Percentiles rank a stretch among this genome's conserved stretches.
Conservation (phyloP, 768 basidiomycete genomes). For the Lanmaoa pseudosensibilis region DNA sequence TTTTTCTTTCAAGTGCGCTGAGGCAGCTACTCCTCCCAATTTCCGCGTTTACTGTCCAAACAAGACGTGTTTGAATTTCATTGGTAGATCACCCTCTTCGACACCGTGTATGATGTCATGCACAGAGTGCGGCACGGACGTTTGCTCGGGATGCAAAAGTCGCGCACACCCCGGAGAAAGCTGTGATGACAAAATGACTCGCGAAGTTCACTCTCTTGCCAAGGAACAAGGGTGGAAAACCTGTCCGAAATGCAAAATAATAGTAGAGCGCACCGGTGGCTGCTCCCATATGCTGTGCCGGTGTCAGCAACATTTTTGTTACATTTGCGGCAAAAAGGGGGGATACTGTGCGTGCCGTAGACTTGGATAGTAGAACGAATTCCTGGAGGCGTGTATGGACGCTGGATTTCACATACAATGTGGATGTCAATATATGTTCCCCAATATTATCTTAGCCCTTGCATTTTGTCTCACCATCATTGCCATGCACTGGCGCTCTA, state of each 20-base stretch:
- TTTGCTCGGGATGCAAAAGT: constrained; percentile 53
- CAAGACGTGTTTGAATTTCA: constrained; percentile 50
- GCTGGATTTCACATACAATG: not conserved
- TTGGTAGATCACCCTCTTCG: constrained; percentile 40
- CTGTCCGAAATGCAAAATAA: constrained; percentile 54
- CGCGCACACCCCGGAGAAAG: constrained; percentile 38
- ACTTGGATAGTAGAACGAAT: accelerated
- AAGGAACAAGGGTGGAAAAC: constrained; percentile 53
- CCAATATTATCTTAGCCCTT: not conserved
- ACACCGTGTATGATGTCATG: constrained; percentile 34
- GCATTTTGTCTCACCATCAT: not conserved
- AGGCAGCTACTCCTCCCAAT: constrained; percentile 44
- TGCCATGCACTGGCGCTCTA: too few relatives aligned
- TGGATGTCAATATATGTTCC: not conserved
- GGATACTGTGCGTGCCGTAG: constrained; percentile 6
- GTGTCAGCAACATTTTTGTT: constrained; percentile 35
- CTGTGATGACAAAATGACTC: constrained; percentile 44
- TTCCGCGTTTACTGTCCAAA: constrained; percentile 51
- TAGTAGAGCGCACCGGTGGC: constrained; percentile 55
- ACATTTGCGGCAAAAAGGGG: constrained; percentile 19
- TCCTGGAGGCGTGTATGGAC: not conserved
- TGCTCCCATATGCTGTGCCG: constrained; percentile 62
- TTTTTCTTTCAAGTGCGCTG: constrained; percentile 45
- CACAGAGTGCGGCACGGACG: constrained; percentile 36
- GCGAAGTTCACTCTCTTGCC: constrained; percentile 50